These are phyloP conservation scores for Aspergillus sparsus DNA, from an alignment of 495 filamentous ascomycete genomes.

Conservation along the genomic window DNA sequence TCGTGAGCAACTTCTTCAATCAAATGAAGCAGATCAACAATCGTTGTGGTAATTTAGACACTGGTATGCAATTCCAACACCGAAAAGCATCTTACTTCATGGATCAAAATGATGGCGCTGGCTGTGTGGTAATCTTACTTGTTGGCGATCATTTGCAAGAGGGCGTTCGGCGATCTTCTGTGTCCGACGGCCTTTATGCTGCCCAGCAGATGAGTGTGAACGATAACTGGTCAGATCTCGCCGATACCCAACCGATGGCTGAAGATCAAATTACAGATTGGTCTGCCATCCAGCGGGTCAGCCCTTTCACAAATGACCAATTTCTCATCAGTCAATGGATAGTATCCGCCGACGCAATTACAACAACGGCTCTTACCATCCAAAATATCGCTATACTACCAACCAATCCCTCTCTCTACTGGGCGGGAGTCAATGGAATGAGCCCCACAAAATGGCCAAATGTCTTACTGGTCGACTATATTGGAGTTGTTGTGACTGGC, in stretches of 20 bases:
- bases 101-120: conserved; percentile 13
- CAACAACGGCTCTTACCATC: conserved; percentile 14
- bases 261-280: conserved; percentile 17
- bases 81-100: conserved; percentile 16
- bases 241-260: conserved; percentile 12
- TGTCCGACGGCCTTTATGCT: conserved; percentile 6
- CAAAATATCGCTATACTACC: conserved; percentile 16
- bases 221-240: conserved; percentile 17
- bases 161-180: conserved; percentile 10
- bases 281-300: conserved; percentile 1
- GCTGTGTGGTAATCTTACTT: conserved; percentile 17
- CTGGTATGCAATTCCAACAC: conserved; percentile 8
- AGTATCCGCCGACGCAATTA: conserved; percentile 13
- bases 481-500: conserved; percentile 12
- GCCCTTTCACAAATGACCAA: conserved; percentile 13
- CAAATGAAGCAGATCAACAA: conserved; percentile 17
- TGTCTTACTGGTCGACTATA: conserved; percentile 16
- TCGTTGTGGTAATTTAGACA: conserved; percentile 15
- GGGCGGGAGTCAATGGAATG: conserved; percentile 17
- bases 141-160: conserved; percentile 6
- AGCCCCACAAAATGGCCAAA: conserved; percentile 18
- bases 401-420: conserved; percentile 14
- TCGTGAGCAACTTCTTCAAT: conserved; percentile 12
- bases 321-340: conserved; percentile 19
- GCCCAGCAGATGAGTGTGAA: conserved; percentile 6